phyloP scores from a whole-genome alignment of 140 eudicot genomes.

The Flaveria floridana region DNA sequence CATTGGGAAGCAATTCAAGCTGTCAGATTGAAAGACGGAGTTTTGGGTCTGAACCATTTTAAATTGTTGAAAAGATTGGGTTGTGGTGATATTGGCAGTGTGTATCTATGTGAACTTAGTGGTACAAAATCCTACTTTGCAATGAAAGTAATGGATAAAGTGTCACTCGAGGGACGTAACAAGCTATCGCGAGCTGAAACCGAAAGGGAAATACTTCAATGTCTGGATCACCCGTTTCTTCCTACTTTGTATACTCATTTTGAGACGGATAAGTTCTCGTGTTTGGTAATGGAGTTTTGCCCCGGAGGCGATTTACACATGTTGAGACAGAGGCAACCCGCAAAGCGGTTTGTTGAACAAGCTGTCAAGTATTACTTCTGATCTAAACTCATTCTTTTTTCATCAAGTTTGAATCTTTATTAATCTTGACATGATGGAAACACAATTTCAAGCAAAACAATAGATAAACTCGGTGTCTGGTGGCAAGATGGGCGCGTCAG shows the following conservation, averaged over 20 bases:
- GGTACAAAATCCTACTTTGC: constrained; percentile 75
- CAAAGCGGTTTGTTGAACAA: constrained; percentile 79
- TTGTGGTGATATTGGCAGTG: constrained; percentile 92
- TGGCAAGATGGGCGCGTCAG: not conserved
- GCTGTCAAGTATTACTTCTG: constrained; percentile 70
- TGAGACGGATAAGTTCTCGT: constrained; percentile 86
- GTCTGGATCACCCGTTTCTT: constrained; percentile 85
- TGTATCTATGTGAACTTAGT: constrained; percentile 68
- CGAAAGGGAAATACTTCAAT: constrained; percentile 75
- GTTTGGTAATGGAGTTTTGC: constrained; percentile 95
- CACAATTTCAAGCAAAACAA: not conserved
- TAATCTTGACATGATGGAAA: not conserved
- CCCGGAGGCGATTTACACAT: constrained; percentile 91
- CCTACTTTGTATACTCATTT: constrained; percentile 75
- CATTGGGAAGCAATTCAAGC: constrained; percentile 90
- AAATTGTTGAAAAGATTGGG: constrained; percentile 75
- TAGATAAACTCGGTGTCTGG: not conserved
- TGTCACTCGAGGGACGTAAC: constrained; percentile 66
- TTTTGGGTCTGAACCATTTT: constrained; percentile 73
- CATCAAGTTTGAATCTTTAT: constrained; percentile 2
- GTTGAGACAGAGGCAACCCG: constrained; percentile 80
- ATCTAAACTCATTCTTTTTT: constrained; percentile 12
- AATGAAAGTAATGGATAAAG: constrained; percentile 95
- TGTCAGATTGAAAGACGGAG: constrained; percentile 66
- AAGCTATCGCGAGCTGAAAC: constrained; percentile 82